Conservation (phyloP, 2,329 filamentous ascomycete genomes). For the Scorias spongiosa region DNA sequence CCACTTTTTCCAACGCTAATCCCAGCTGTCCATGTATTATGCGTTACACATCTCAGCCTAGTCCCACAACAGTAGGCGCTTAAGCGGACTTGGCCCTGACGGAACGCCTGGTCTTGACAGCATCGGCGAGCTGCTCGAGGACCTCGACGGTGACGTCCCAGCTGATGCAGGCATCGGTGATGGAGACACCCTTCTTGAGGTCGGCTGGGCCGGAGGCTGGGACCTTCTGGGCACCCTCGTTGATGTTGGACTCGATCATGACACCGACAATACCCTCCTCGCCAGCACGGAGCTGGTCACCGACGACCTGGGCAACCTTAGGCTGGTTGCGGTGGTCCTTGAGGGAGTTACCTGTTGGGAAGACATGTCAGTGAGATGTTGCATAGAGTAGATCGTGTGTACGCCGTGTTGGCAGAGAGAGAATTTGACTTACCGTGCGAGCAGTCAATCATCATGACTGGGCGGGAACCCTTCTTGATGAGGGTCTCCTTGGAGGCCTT, state of each 20-base stretch:
- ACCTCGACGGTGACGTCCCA: constrained; percentile 76
- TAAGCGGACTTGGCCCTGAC: constrained; percentile 9
- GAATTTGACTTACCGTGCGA: constrained; percentile 58
- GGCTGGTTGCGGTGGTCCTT: constrained; percentile 98
- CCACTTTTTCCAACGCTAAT: too few relatives aligned
- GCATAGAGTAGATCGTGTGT: too few relatives aligned
- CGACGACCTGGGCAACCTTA: constrained; percentile 68
- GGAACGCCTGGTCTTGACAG: constrained; percentile 59
- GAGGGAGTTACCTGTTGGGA: constrained; percentile 64
- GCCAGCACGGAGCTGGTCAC: constrained; percentile 72
- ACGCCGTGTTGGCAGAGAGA: not conserved
- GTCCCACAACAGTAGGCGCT: too few relatives aligned
- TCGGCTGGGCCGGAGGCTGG: constrained; percentile 62
- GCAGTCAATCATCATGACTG: constrained; percentile 96
- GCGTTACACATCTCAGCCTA: too few relatives aligned
- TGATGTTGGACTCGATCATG: constrained; percentile 98
- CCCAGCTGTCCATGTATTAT: too few relatives aligned
- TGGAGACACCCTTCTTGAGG: constrained; percentile 80
- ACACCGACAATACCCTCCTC: constrained; percentile 84
- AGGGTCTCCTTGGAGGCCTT: constrained; percentile 64
- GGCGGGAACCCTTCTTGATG: constrained; percentile 65
- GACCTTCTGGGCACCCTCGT: constrained; percentile 67
- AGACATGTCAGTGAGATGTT: constrained; percentile 6
- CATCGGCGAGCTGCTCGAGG: constrained; percentile 72
- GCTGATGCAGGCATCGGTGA: constrained; percentile 90